A percentile compares a stretch with the other conserved stretches of the same genome.
These are phyloP conservation scores for Fomitopsis serialis DNA, from an alignment of 768 basidiomycete species.

Conservation along the genomic window DNA sequence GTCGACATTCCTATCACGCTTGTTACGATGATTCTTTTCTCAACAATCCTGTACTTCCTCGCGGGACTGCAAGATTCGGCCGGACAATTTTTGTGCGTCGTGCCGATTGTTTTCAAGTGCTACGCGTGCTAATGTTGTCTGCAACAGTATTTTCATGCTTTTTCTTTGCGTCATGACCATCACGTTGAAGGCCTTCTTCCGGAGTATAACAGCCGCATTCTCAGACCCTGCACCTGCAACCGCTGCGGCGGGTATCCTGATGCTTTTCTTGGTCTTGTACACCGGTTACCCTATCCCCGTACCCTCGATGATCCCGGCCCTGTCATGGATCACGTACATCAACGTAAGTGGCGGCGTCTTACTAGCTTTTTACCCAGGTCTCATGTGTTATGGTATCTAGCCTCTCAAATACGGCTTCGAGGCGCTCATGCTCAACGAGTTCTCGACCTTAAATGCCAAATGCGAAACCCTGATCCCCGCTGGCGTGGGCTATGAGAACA, in stretches of 20 bases:
- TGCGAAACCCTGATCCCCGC: constrained; percentile 57
- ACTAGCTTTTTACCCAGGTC: background rate
- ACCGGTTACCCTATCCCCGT: constrained; percentile 57
- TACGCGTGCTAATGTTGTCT: constrained; percentile 1
- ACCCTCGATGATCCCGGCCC: constrained; percentile 59
- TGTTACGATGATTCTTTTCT: constrained; percentile 38
- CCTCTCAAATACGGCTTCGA: constrained; percentile 74
- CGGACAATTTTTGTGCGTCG: constrained; percentile 66
- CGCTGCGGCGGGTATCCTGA: constrained; percentile 45
- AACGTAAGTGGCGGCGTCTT: constrained; percentile 37
- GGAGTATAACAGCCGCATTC: constrained; percentile 57
- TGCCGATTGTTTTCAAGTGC: constrained; percentile 1
- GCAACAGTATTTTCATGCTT: constrained; percentile 49
- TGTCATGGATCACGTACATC: constrained; percentile 63
- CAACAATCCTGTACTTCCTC: constrained; percentile 55
- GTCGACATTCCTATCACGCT: constrained; percentile 59
- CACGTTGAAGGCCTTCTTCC: constrained; percentile 74
- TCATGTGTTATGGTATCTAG: constrained; percentile 26
- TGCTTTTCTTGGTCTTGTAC: constrained; percentile 52
- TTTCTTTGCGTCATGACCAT: constrained; percentile 52
- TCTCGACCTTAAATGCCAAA: constrained; percentile 58
- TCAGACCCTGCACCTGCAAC: constrained; percentile 56
- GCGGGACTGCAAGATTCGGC: constrained; percentile 50
- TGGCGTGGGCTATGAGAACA: constrained; percentile 55
- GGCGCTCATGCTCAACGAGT: constrained; percentile 75